Evolutionary conservation across 441 rosid species (phyloP).

Genomic region (Adansonia madagascariensis): DNA sequence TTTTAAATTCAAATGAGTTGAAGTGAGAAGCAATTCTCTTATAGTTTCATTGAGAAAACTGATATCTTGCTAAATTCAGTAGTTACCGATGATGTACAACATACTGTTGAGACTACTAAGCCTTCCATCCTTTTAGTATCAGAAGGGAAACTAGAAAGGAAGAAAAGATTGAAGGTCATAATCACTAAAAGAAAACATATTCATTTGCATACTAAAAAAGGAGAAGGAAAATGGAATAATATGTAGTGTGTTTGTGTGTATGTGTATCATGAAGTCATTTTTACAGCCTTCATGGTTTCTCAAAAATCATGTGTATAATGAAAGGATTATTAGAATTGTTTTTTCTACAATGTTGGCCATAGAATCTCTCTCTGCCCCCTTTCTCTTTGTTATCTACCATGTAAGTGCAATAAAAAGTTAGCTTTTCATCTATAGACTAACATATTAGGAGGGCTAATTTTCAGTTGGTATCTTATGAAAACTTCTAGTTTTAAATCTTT

Average conservation of each 20-base stretch:
- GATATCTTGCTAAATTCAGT: not conserved
- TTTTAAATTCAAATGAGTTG: not conserved
- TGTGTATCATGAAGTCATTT: not conserved
- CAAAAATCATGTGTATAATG: not conserved
- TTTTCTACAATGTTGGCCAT: not conserved
- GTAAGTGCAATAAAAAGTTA: not conserved
- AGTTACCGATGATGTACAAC: not conserved
- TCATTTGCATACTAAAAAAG: not conserved
- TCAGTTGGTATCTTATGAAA: constrained; percentile 6
- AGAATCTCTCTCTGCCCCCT: not conserved
- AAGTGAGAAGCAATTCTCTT: not conserved
- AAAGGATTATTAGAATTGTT: constrained; percentile 14
- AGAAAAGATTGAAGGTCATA: not conserved
- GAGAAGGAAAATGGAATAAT: constrained; percentile 14
- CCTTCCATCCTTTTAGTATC: not conserved
- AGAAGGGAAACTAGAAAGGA: not conserved
- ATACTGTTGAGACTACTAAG: not conserved
- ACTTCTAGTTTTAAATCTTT: constrained; percentile 3
- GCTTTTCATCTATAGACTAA: not conserved
- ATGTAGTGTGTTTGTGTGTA: not conserved
- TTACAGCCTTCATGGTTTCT: not conserved
- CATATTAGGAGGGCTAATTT: not conserved
- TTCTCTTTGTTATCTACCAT: not conserved
- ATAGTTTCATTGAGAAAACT: not conserved
- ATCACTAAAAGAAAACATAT: not conserved